phyloP scores from a whole-genome alignment of 176 grass and related monocot species.

The Paspalum vaginatum region DNA sequence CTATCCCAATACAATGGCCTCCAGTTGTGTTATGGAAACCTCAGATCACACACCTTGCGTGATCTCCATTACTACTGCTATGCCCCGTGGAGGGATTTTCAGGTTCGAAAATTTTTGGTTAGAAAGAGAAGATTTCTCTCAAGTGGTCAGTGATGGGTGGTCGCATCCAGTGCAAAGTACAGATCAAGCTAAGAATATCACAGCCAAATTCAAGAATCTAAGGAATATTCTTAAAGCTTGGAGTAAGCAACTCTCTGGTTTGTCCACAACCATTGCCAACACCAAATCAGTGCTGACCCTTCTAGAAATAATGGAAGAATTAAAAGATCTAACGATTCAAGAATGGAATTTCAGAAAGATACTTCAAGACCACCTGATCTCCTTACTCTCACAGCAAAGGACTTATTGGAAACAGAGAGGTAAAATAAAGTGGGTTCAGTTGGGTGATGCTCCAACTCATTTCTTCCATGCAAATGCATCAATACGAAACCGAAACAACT shows the following conservation, averaged over 20 bases:
- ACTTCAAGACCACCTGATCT: rapidly evolving
- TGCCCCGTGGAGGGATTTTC: neutral
- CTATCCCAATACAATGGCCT: neutral
- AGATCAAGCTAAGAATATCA: neutral
- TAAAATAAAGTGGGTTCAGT: neutral
- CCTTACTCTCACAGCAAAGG: neutral
- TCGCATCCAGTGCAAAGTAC: neutral
- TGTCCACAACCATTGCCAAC: rapidly evolving
- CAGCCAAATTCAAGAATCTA: neutral
- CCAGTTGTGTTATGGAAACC: neutral
- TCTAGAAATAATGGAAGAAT: neutral
- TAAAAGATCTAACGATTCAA: neutral
- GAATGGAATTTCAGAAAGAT: neutral
- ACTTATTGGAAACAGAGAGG: neutral
- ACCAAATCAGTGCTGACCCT: rapidly evolving
- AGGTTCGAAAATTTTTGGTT: neutral
- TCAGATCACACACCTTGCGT: neutral
- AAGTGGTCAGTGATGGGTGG: neutral
- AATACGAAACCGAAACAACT: neutral
- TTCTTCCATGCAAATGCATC: neutral
- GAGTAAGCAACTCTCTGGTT: neutral
- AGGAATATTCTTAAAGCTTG: neutral
- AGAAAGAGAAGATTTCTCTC: neutral
- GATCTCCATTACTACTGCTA: neutral
- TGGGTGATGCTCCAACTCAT: neutral